phyloP scores from a whole-genome alignment of 2,329 filamentous ascomycete species.

The Diaporthe velutina region DNA sequence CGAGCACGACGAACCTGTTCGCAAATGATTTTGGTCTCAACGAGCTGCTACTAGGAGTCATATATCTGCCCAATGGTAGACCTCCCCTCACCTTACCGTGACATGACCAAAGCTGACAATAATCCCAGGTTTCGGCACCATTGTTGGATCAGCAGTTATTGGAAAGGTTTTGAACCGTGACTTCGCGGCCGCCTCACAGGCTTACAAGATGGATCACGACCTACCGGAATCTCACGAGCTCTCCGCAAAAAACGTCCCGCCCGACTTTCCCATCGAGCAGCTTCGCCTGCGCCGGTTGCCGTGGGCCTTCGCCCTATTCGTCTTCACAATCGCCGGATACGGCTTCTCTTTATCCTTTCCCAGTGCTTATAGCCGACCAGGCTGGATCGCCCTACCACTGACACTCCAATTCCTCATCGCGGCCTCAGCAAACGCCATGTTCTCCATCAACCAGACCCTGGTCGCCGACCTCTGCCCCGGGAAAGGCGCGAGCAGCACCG shows the following conservation, averaged over 20 bases:
- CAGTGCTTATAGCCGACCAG: conserved; percentile 31
- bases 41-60: conserved; percentile 44
- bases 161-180: conserved; percentile 57
- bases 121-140: conserved; percentile 49
- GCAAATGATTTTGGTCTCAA: conserved; percentile 48
- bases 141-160: conserved; percentile 55
- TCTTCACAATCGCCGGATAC: conserved; percentile 50
- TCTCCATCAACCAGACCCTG: conserved; percentile 51
- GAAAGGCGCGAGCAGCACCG: conserved; percentile 49
- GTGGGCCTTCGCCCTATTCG: conserved; percentile 54
- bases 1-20: conserved; percentile 54
- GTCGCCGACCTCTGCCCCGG: conserved; percentile 50
- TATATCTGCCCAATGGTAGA: conserved; percentile 45
- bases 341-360: conserved; percentile 47
- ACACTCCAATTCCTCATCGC: conserved; percentile 51
- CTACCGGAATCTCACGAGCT: conserved; percentile 46
- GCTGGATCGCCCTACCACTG: conserved; percentile 47
- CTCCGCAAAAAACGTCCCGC: conserved; percentile 44
- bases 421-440: conserved; percentile 52
- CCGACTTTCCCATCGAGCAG: conserved; percentile 58
- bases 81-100: too few species aligned
- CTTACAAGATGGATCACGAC: conserved; percentile 47
- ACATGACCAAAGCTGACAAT: neutral
- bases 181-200: conserved; percentile 46
- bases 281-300: conserved; percentile 54